Percentiles rank a stretch among this genome's conserved stretches.
These are phyloP conservation scores for Sugiyamaella paludigena DNA, from an alignment of 1,139 yeast genomes.

Conservation along the genomic window DNA sequence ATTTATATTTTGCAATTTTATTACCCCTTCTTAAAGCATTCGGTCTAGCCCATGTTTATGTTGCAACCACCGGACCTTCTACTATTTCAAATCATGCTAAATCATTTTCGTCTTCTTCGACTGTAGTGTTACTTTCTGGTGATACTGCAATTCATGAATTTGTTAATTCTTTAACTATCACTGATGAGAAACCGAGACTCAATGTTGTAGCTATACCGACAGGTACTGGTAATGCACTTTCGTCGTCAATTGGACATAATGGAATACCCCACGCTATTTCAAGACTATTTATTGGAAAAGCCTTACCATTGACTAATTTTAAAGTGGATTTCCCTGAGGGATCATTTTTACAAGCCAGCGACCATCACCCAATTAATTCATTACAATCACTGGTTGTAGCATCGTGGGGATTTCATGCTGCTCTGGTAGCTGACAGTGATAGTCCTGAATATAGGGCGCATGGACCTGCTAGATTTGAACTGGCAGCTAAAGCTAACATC, in stretches of 20 bases:
- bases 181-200: constrained; percentile 21
- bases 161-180: constrained; percentile 49
- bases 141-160: constrained; percentile 84
- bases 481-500: constrained; percentile 63
- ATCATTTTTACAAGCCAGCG: constrained; percentile 25
- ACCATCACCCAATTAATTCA: constrained; percentile 17
- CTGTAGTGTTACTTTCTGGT: constrained; percentile 71
- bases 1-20: constrained; percentile 32
- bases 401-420: constrained; percentile 86
- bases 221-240: constrained; percentile 86
- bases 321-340: constrained; percentile 53
- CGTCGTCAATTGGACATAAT: constrained; percentile 55
- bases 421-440: constrained; percentile 77
- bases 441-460: constrained; percentile 60
- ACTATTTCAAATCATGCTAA: constrained; percentile 36
- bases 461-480: constrained; percentile 64
- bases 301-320: constrained; percentile 53
- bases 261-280: constrained; percentile 45
- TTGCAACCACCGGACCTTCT: constrained; percentile 35
- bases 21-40: constrained; percentile 36
- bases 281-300: constrained; percentile 41
- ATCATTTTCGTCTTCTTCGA: constrained; percentile 35
- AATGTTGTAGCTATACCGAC: constrained; percentile 60
- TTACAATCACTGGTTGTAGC: constrained; percentile 62
- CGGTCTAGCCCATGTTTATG: constrained; percentile 37